Evolutionary conservation across 257 asterid genomes (phyloP), one percentile per base, ranked within the genome.

Genomic region (Pogostemon cablin): DNA sequence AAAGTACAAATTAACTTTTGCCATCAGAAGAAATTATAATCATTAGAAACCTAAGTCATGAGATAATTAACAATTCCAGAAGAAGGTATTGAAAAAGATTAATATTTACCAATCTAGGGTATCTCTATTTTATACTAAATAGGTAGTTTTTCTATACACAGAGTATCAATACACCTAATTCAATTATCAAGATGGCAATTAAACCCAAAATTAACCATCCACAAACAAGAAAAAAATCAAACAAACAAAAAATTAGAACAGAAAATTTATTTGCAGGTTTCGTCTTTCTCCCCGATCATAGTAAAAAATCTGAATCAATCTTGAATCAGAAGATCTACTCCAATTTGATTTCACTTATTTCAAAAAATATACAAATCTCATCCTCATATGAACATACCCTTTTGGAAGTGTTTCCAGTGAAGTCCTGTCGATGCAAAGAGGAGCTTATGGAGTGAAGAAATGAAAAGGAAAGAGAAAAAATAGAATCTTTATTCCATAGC

Each of bases 371-470:
- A 67, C 9, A 52, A 1, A n/a, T 32, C 15, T 42, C 35, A 55
- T 42, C 54, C 42, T 54, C 25, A 41, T 7, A 12, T 38, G 35
- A 3, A 40, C 50, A 62, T 69, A 73, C 78, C 78, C 37, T 72
- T 43, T 38, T 44, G 53, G 77, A 25, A 38, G 60, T 7, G 38
- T 68, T 59, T 5, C 53, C 64, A 41, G 74, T 56, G 67, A 65
- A 57, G 78, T 17, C 65, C 5, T 58, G 67, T 54, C 35, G 75
- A 62, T 50, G 69, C 17, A 62, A 62, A 71, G 10, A 39, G 68
- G 78, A 72, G 75, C 78, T 77, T 48, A 60, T 32, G 39, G 42
- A 67, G 72, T 54, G 68, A 55, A 68, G 58, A 54, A 49, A 50
- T 11, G 59, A 46, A 63, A 67, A 65, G 17, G 15, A 15, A 76